phyloP scores from a whole-genome alignment of 2,329 filamentous ascomycete genomes.

The Chaetomium sp. region DNA sequence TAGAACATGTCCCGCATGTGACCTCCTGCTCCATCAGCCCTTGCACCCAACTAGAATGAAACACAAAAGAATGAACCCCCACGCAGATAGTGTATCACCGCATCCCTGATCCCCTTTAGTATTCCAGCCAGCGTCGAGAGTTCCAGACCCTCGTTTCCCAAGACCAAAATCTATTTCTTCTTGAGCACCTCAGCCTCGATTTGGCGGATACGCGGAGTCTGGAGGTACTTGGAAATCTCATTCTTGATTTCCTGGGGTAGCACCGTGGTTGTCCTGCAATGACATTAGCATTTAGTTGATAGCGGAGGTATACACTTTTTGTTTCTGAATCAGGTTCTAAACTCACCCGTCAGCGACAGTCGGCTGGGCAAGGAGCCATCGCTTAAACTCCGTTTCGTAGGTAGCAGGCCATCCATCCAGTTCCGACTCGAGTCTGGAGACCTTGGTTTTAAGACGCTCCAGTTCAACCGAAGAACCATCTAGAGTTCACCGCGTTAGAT shows the following conservation, averaged over 20 bases:
- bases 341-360: background rate
- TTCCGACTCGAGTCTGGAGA: background rate
- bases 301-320: background rate
- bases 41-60: background rate
- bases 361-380: background rate
- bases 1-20: background rate
- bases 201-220: background rate
- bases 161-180: background rate
- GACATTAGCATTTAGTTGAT: background rate
- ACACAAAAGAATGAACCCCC: background rate
- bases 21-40: background rate
- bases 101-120: background rate
- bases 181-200: background rate
- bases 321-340: background rate
- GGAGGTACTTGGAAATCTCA: conserved; percentile 6
- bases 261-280: background rate
- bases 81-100: background rate
- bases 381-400: conserved; percentile 1
- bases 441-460: background rate
- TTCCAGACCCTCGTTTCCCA: background rate
- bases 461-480: background rate
- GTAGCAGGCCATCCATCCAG: background rate
- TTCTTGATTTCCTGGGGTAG: conserved; percentile 6
- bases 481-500: background rate
- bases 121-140: background rate